A percentile compares a stretch with the other conserved stretches of the same genome.
Conservation (phyloP, 2,329 filamentous ascomycete species). For the Diplodia intermedia region DNA sequence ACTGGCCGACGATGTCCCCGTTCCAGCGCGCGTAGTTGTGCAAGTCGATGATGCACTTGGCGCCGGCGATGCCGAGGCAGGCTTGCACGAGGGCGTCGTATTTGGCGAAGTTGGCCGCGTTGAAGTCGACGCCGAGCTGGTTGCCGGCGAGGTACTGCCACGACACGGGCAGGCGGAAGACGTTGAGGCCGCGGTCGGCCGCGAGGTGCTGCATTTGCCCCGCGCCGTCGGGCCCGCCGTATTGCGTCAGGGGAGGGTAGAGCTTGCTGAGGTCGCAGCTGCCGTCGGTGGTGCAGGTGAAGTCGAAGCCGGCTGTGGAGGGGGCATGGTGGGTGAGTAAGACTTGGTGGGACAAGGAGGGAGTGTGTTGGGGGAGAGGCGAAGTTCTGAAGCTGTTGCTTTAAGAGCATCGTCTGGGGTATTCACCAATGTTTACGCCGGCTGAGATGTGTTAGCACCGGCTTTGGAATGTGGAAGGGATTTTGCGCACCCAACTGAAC, state of each 20-base stretch:
- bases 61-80: conserved; percentile 38
- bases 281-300: conserved; percentile 49
- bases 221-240: conserved; percentile 32
- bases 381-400: too few species aligned
- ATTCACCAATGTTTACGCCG: conserved; percentile 7
- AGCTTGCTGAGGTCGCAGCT: conserved; percentile 45
- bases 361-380: too few species aligned
- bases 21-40: conserved; percentile 40
- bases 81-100: conserved; percentile 43
- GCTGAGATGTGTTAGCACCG: not conserved
- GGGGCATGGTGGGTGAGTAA: too few species aligned
- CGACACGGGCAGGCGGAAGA: conserved; percentile 20
- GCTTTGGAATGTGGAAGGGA: not conserved
- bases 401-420: too few species aligned
- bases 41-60: conserved; percentile 40
- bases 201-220: conserved; percentile 19
- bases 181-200: conserved; percentile 37
- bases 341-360: too few species aligned
- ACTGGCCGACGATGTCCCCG: conserved; percentile 28
- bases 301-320: conserved; percentile 46
- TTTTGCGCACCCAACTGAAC: not conserved
- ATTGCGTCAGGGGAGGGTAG: conserved; percentile 40
- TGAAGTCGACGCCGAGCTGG: conserved; percentile 40
- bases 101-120: conserved; percentile 36
- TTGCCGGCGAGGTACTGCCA: conserved; percentile 41